Base-by-base conservation (phyloP, 164 flowering plant species). In the Aristolochia californica region DNA sequence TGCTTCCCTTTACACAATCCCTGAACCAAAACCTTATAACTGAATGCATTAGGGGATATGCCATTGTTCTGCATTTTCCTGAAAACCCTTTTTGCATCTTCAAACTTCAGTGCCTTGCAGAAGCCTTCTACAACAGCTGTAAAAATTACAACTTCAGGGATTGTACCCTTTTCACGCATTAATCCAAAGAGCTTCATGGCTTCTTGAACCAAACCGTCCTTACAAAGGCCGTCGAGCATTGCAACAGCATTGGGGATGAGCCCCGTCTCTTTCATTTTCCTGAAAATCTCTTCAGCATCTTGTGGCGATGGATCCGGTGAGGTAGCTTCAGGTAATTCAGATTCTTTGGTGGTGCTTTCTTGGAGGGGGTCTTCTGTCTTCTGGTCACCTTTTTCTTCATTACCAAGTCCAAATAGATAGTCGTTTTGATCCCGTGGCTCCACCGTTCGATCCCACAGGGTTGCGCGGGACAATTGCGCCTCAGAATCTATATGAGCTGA, bases 141-240 rank as follows among this genome's bases (percentile, higher is more conserved):
- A 78, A 87, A 94, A n/a, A 94, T 73, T 9, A 90, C 91, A 51
- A 90, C 95, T 43, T 87, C 95, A 0, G 97, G 99, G 47, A 82
- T 73, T 0, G 83, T 77, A 44, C 88, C 88, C 64, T 77, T 80
- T 62, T 87, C 90, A 0, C 97, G 85, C 91, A 94, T 94, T 55
- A 75, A 60, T 8, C 81, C 83, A 47, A 94, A 94, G 14, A 94
- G 87, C 70, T 88, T 86, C 97, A 94, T 81, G 1, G 99, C 96
- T 57, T 90, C 97, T 23, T 83, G 85, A 22, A 94, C 74, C 49
- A 90, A 71, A 18, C 99, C 96, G 59, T 88, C 97, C 60, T 88
- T 87, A 67, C 99, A 94, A 48, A 90, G 86, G 10, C 97, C 97
- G 60, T 94, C 96, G 18, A 94, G 96, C 99, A 94, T 94, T 16